These are phyloP conservation scores for Pontederia crassipes DNA, from an alignment of 176 grass and related monocot species.

Conservation along the genomic window DNA sequence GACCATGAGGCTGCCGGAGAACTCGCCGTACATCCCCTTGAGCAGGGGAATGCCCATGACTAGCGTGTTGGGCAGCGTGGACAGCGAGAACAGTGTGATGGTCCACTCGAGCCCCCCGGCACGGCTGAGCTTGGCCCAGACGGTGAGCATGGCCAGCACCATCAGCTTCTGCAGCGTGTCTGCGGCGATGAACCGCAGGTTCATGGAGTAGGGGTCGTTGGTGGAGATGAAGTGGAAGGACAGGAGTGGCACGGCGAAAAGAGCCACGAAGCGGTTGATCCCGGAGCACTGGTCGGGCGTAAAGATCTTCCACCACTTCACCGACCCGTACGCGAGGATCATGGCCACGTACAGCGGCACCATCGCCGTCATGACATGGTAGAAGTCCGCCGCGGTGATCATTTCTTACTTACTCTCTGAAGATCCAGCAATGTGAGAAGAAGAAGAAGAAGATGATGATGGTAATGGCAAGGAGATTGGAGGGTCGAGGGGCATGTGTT, in stretches of 20 bases:
- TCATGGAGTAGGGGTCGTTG: conserved; percentile 90
- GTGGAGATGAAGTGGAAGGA: conserved; percentile 98
- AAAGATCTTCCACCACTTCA: conserved; percentile 97
- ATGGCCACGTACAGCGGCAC: conserved; percentile 94
- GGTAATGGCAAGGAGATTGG: too few relatives aligned
- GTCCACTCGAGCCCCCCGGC: conserved; percentile 82
- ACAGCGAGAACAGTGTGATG: conserved; percentile 93
- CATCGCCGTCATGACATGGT: conserved; percentile 96
- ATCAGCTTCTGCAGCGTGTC: conserved; percentile 98
- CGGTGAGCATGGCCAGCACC: conserved; percentile 55
- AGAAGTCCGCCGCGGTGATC: conserved; percentile 39
- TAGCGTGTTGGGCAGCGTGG: conserved; percentile 94
- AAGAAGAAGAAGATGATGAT: too few relatives aligned
- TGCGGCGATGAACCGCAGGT: conserved; percentile 85
- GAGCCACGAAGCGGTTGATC: conserved; percentile 96
- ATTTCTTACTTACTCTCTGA: neutral
- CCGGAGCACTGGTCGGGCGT: conserved; percentile 92
- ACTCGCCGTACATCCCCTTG: conserved; percentile 87
- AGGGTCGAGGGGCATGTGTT: too few relatives aligned
- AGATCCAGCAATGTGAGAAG: too few relatives aligned
- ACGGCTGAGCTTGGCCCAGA: conserved; percentile 52
- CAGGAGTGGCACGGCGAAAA: conserved; percentile 85
- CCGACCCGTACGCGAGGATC: conserved; percentile 87
- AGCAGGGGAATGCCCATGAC: conserved; percentile 96
- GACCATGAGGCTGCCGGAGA: conserved; percentile 77